Conservation (phyloP, 176 grass and related monocot genomes). For the Zoysia pacifica region DNA sequence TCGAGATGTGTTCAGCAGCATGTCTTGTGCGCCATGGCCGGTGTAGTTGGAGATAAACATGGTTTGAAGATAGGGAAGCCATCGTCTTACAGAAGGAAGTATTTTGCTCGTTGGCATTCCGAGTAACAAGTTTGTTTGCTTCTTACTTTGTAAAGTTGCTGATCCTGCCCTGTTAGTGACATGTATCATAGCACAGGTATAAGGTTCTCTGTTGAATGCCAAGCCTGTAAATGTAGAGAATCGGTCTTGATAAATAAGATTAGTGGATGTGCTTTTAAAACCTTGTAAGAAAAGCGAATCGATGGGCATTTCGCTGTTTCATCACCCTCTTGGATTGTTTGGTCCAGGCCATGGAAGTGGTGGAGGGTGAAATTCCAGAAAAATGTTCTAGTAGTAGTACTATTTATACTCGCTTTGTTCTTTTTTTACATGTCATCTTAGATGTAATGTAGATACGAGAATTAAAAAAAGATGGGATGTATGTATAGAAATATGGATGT, state of each 20-base stretch:
- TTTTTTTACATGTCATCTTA: too few relatives aligned
- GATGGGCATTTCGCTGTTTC: neutral
- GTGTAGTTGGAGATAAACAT: slow-evolving; percentile 26
- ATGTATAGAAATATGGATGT: too few relatives aligned
- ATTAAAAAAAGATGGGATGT: too few relatives aligned
- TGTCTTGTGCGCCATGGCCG: neutral
- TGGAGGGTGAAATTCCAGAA: too few relatives aligned
- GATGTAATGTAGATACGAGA: too few relatives aligned
- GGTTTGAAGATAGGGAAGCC: slow-evolving; percentile 24
- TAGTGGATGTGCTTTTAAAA: slow-evolving; percentile 3
- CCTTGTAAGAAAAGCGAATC: neutral
- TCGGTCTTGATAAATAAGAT: slow-evolving; percentile 41
- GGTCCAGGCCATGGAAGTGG: neutral
- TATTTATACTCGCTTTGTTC: too few relatives aligned
- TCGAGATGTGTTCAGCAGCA: slow-evolving; percentile 6
- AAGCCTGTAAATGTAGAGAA: slow-evolving; percentile 59
- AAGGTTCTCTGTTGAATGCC: slow-evolving; percentile 43
- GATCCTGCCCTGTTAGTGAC: slow-evolving; percentile 40
- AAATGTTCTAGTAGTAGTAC: too few relatives aligned
- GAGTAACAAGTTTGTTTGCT: slow-evolving; percentile 24
- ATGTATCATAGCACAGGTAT: slow-evolving; percentile 64
- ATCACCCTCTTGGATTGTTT: neutral
- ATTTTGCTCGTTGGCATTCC: slow-evolving; percentile 8
- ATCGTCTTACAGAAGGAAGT: slow-evolving; percentile 11
- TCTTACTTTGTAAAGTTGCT: slow-evolving; percentile 49